A percentile compares a stretch with the other conserved stretches of the same genome.
phyloP scores from a whole-genome alignment of 2,329 filamentous ascomycete genomes.

The Xylariaceae sp. region DNA sequence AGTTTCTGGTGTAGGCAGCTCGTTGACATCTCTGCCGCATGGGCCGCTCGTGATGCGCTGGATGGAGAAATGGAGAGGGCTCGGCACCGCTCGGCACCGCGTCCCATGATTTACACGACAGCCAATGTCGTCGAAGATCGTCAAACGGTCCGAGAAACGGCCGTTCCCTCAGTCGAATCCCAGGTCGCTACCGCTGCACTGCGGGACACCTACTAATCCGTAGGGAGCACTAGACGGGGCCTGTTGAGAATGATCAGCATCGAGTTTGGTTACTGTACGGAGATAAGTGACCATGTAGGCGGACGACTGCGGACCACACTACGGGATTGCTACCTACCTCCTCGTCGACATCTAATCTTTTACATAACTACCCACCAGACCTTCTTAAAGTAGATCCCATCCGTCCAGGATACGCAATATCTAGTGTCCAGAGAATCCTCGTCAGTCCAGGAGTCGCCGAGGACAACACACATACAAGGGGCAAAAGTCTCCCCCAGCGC shows the following conservation, averaged over 20 bases:
- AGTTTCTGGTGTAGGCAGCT: background rate
- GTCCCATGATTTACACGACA: background rate
- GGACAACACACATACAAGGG: background rate
- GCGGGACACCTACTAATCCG: too few relatives aligned
- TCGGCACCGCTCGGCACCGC: background rate
- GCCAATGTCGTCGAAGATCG: background rate
- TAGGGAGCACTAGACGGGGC: background rate
- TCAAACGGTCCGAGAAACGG: background rate
- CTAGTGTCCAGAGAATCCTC: background rate
- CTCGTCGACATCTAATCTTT: background rate
- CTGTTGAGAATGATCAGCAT: background rate
- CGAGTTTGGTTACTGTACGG: background rate
- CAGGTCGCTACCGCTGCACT: background rate
- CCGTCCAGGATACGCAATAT: background rate
- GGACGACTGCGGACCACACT: too few relatives aligned
- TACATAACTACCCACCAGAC: background rate
- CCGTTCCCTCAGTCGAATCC: background rate
- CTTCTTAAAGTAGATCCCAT: background rate
- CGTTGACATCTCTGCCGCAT: background rate
- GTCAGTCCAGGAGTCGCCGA: background rate
- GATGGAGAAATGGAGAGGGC: background rate
- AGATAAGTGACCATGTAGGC: background rate
- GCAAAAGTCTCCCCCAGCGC: background rate
- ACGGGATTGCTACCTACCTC: too few relatives aligned
- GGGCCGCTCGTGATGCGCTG: background rate